These are phyloP conservation scores for apple (Malus domestica) DNA, from an alignment of 306 rosid genomes.

Conservation along the genomic window DNA sequence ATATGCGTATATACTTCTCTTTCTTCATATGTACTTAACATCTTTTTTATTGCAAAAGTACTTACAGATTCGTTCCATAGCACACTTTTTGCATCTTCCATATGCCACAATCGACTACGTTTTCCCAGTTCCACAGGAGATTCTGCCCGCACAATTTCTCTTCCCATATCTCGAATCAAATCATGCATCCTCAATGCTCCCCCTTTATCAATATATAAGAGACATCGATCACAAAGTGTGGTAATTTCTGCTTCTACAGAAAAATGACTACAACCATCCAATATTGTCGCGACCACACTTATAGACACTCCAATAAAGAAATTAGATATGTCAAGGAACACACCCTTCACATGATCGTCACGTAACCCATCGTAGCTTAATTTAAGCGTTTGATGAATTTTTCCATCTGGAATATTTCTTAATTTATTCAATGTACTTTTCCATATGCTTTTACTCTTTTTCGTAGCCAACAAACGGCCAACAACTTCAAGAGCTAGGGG, in stretches of 20 bases:
- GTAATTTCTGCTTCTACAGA: slow-evolving; percentile 22
- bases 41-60: background rate
- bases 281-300: slow-evolving; percentile 1
- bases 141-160: too few species aligned
- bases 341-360: slow-evolving; percentile 1
- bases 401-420: slow-evolving; percentile 1
- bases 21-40: background rate
- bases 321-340: slow-evolving; percentile 33
- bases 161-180: too few species aligned
- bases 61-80: background rate
- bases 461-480: slow-evolving; percentile 20
- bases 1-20: background rate
- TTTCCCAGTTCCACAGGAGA: too few species aligned
- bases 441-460: slow-evolving; percentile 15
- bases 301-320: slow-evolving; percentile 18
- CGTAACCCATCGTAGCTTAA: slow-evolving; percentile 15
- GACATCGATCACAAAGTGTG: slow-evolving; percentile 21
- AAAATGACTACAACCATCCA: slow-evolving; percentile 24
- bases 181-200: background rate
- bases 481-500: slow-evolving; percentile 35
- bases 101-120: background rate
- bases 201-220: background rate
- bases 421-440: slow-evolving; percentile 15
- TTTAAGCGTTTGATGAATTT: slow-evolving; percentile 12
- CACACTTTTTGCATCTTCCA: background rate